Conservation (phyloP, 768 basidiomycete species). For the Fomitopsis pulvina region DNA sequence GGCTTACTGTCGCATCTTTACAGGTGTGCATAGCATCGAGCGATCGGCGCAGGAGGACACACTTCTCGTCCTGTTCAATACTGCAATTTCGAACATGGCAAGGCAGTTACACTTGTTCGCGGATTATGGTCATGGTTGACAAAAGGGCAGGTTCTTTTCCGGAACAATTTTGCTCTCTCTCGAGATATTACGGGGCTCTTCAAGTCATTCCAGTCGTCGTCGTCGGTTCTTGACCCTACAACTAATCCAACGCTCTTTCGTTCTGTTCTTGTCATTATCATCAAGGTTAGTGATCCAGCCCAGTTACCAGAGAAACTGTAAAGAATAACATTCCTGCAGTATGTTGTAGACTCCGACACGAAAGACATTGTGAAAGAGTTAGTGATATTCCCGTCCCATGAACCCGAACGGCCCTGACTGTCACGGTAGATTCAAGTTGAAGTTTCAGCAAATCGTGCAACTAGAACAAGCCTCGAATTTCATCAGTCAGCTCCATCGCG, state of each 20-base stretch:
- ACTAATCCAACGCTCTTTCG: slow-evolving; percentile 53
- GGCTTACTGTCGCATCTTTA: neutral
- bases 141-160: slow-evolving; percentile 54
- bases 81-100: slow-evolving; percentile 59
- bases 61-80: slow-evolving; percentile 56
- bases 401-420: neutral
- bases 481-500: slow-evolving; percentile 52
- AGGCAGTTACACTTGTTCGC: too few relatives aligned
- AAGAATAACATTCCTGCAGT: slow-evolving; percentile 30
- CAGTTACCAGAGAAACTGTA: too few relatives aligned
- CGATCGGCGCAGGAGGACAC: slow-evolving; percentile 59
- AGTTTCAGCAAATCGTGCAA: slow-evolving; percentile 57
- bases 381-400: slow-evolving; percentile 11
- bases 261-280: slow-evolving; percentile 54
- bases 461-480: slow-evolving; percentile 58
- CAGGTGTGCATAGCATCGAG: slow-evolving; percentile 61
- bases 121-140: neutral
- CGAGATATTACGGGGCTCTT: slow-evolving; percentile 56
- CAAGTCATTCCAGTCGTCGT: slow-evolving; percentile 55
- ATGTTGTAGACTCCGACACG: slow-evolving; percentile 58
- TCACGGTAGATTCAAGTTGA: slow-evolving; percentile 46
- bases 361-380: slow-evolving; percentile 53
- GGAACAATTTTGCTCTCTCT: slow-evolving; percentile 59
- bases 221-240: slow-evolving; percentile 49
- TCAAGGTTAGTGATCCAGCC: slow-evolving; percentile 36